Evolutionary conservation across 2,329 filamentous ascomycete species (phyloP), one percentile per base, ranked within the genome.

Genomic region (Fusarium drepaniforme): DNA sequence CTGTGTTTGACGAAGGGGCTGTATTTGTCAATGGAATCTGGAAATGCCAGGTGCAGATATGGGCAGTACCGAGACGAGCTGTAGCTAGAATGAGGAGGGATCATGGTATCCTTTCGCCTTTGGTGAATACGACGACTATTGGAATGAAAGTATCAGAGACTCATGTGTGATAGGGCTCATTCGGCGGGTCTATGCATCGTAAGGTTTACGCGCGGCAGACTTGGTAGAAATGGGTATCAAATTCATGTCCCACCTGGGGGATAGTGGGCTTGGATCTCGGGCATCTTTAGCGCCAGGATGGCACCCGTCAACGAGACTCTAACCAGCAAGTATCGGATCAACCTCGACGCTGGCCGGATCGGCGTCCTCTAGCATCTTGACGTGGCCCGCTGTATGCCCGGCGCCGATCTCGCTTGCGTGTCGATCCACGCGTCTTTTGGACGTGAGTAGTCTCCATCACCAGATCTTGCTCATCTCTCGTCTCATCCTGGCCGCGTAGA

Each of bases 81-180:
- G 58, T 72, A 78, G 67, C 64, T 78, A 76, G 62, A 67, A 73
- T 38, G 59, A 68, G 51, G 57, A 66, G 66, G 70, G 67, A 70
- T 56, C 35, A 70, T 21, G 61, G 66, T 57, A 74, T 72, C 58
- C 66, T 59, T 76, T 72, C 23, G 30, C 62, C 51, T 64, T 33
- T 77, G 68, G 75, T 79, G 64, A 79, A 77, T 75, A 76, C 46
- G 60, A 79, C 65, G 66, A 76, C 67, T 79, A 78, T 75, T 79
- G 77, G 76, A 79, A 79, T 76, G 76, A 75, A 72, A 25, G 35
- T 53, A 37, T 5, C 11, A 4, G 3, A 37, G n/a, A 37, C 46
- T 64, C 18, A n/a, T 51, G 38, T 66, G 61, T 63, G 25, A 49
- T 38, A 35, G 38, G 40, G 21, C 60, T 44, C 62, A 53, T 37